A percentile compares a stretch with the other conserved stretches of the same genome.
phyloP scores from a whole-genome alignment of 2,329 filamentous ascomycete genomes.

The Achaetomium macrosporum region DNA sequence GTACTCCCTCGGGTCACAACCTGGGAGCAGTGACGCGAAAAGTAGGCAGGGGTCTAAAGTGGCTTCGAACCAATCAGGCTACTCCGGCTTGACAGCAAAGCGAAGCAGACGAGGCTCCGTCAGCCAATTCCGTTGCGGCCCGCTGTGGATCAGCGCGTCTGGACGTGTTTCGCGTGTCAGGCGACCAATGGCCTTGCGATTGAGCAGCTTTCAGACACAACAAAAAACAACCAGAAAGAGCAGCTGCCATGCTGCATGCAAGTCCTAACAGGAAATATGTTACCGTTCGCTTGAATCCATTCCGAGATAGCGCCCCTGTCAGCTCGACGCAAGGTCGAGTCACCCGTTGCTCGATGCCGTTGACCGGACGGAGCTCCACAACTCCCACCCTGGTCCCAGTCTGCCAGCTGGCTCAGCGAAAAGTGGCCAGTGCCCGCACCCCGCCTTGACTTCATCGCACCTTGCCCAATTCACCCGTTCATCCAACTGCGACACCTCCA shows the following conservation, averaged over 20 bases:
- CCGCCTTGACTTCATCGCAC: constrained; percentile 9
- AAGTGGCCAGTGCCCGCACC: constrained; percentile 10
- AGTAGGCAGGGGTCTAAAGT: constrained; percentile 25
- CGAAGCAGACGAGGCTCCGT: constrained; percentile 16
- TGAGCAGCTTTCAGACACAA: constrained; percentile 12
- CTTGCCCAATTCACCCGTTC: constrained; percentile 10
- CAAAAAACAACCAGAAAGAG: constrained; percentile 11
- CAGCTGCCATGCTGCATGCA: constrained; percentile 12
- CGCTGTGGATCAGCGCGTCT: constrained; percentile 9
- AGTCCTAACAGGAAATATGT: constrained; percentile 7
- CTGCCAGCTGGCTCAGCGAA: neutral
- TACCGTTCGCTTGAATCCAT: neutral
- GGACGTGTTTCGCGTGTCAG: constrained; percentile 18
- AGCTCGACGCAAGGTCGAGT: constrained; percentile 15
- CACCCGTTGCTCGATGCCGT: constrained; percentile 13
- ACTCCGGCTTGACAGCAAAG: constrained; percentile 10
- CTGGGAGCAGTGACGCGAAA: constrained; percentile 19
- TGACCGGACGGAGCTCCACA: constrained; percentile 8
- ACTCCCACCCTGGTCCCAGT: neutral
- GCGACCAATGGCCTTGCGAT: constrained; percentile 17
- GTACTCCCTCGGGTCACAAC: constrained; percentile 1
- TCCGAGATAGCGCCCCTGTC: constrained; percentile 1
- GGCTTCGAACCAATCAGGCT: constrained; percentile 23
- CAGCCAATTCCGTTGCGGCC: constrained; percentile 16
- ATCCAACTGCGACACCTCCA: constrained; percentile 1